Percentiles rank a stretch among this genome's conserved stretches.
Conservation (phyloP, 495 filamentous ascomycete genomes). For the Aspergillus egyptiacus region DNA sequence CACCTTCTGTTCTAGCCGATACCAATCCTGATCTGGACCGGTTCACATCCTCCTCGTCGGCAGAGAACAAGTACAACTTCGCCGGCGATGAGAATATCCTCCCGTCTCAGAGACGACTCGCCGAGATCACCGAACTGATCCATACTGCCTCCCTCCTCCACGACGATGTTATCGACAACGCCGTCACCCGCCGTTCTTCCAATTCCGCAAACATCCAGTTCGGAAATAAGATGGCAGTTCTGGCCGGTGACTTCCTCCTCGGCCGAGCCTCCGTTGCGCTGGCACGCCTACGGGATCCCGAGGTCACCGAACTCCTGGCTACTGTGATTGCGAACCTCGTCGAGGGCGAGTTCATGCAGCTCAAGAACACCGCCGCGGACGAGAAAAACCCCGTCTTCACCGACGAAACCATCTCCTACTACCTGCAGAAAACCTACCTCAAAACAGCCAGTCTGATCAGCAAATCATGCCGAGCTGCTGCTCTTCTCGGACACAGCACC, state of each 20-base stretch:
- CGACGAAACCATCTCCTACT: slow-evolving; percentile 83
- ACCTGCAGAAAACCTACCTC: slow-evolving; percentile 97
- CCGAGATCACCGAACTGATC: slow-evolving; percentile 94
- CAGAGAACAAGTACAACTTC: slow-evolving; percentile 44
- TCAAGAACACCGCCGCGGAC: slow-evolving; percentile 90
- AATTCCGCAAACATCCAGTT: slow-evolving; percentile 89
- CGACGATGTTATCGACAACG: slow-evolving; percentile 96
- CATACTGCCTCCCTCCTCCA: slow-evolving; percentile 95
- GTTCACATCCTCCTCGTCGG: slow-evolving; percentile 37
- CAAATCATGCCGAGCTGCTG: slow-evolving; percentile 87
- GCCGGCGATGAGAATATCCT: slow-evolving; percentile 67
- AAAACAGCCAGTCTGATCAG: slow-evolving; percentile 94
- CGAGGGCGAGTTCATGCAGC: slow-evolving; percentile 98
- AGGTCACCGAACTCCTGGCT: slow-evolving; percentile 89
- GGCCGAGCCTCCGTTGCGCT: slow-evolving; percentile 90
- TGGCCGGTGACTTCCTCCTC: slow-evolving; percentile 91
- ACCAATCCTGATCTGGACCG: slow-evolving; percentile 65
- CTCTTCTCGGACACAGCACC: slow-evolving; percentile 72
- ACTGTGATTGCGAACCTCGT: slow-evolving; percentile 97
- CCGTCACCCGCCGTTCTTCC: slow-evolving; percentile 69
- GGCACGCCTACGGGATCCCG: slow-evolving; percentile 81
- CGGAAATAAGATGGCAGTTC: slow-evolving; percentile 97
- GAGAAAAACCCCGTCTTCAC: slow-evolving; percentile 76
- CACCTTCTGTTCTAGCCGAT: slow-evolving; percentile 68
- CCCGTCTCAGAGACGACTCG: slow-evolving; percentile 84